These are phyloP conservation scores for Parastagonospora avenae DNA, from an alignment of 2,329 filamentous ascomycete species.

Conservation along the genomic window DNA sequence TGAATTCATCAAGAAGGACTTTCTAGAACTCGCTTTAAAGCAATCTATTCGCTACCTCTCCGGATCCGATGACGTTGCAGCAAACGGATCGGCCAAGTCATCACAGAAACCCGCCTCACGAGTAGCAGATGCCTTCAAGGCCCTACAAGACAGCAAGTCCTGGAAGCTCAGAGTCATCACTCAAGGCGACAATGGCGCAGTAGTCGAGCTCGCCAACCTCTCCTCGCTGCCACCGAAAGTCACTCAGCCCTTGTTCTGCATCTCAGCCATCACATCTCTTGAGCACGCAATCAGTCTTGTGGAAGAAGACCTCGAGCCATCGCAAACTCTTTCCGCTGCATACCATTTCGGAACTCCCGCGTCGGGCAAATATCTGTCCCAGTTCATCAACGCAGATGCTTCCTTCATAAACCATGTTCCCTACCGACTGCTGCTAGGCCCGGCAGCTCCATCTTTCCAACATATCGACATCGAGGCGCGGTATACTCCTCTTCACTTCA, in stretches of 20 bases:
- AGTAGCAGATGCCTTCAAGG: slow-evolving; percentile 9
- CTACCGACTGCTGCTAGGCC: slow-evolving; percentile 55
- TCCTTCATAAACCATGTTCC: slow-evolving; percentile 65
- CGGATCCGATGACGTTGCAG: slow-evolving; percentile 5
- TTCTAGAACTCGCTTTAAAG: slow-evolving; percentile 56
- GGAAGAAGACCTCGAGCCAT: slow-evolving; percentile 38
- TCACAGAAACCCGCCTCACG: slow-evolving; percentile 15
- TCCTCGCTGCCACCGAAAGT: slow-evolving; percentile 44
- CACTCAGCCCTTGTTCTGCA: slow-evolving; percentile 49
- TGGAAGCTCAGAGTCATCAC: slow-evolving; percentile 31
- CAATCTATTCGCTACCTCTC: slow-evolving; percentile 42
- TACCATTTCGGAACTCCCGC: slow-evolving; percentile 59
- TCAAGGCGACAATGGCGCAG: slow-evolving; percentile 28
- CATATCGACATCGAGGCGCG: slow-evolving; percentile 21
- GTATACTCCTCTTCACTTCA: slow-evolving; percentile 28
- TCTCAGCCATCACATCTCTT: slow-evolving; percentile 57
- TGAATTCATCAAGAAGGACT: slow-evolving; percentile 63
- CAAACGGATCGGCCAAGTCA: slow-evolving; percentile 16
- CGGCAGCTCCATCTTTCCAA: slow-evolving; percentile 22
- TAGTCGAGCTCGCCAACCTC: slow-evolving; percentile 35
- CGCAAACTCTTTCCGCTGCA: slow-evolving; percentile 48
- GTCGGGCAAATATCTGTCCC: slow-evolving; percentile 63
- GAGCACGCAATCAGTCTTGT: slow-evolving; percentile 60
- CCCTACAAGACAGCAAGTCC: slow-evolving; percentile 15
- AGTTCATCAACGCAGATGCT: slow-evolving; percentile 58